phyloP scores from a whole-genome alignment of 176 grass and related monocot genomes.

The Phyllostachys edulis region DNA sequence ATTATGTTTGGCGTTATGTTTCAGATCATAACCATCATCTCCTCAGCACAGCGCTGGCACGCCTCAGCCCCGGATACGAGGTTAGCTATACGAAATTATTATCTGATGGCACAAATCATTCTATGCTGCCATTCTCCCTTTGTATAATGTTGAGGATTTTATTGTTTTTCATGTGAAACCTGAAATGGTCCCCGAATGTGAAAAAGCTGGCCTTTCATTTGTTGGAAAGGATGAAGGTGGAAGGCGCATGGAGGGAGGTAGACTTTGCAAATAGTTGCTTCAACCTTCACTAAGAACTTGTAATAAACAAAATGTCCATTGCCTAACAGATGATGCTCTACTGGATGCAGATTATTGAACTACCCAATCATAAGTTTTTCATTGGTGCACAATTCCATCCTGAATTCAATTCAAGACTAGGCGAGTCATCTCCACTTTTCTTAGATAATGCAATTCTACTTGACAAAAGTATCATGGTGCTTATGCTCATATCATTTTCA shows the following conservation, averaged over 20 bases:
- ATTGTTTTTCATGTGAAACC: slow-evolving; percentile 79
- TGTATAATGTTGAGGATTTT: background rate
- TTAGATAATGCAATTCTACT: too few relatives aligned
- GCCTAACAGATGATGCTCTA: slow-evolving; percentile 13
- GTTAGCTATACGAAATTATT: too few relatives aligned
- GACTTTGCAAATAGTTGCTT: slow-evolving; percentile 7
- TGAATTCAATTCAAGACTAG: slow-evolving; percentile 70
- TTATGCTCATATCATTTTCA: background rate
- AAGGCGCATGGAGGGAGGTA: slow-evolving; percentile 78
- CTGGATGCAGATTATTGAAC: slow-evolving; percentile 77
- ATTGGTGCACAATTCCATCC: slow-evolving; percentile 92
- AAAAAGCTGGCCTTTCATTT: slow-evolving; percentile 80
- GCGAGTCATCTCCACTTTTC: too few relatives aligned
- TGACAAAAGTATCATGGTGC: background rate
- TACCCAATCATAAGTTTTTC: slow-evolving; percentile 75
- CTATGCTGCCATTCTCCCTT: too few relatives aligned
- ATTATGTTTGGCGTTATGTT: background rate
- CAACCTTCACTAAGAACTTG: background rate
- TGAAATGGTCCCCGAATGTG: slow-evolving; percentile 76
- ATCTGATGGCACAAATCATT: too few relatives aligned
- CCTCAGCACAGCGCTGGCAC: too few relatives aligned
- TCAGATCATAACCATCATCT: background rate
- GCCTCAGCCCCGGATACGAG: too few relatives aligned
- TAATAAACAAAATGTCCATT: slow-evolving; percentile 1
- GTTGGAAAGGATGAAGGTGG: slow-evolving; percentile 86